Percentiles rank a stretch among this genome's conserved stretches.
Conservation (phyloP, 2,329 filamentous ascomycete species). For the Aspergillus thermomutatus region DNA sequence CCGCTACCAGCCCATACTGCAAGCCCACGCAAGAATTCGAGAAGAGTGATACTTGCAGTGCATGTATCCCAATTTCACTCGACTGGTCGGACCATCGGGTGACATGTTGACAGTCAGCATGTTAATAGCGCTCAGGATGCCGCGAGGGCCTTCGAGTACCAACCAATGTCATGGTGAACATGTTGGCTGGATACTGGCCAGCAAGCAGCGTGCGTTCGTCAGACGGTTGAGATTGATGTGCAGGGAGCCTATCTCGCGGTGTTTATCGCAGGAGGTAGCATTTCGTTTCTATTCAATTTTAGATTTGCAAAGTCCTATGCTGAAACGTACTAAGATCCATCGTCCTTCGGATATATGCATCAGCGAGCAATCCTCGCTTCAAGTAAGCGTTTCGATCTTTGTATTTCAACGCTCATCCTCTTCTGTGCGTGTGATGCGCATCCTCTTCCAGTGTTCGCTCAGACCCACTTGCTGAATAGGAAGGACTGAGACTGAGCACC, state of each 20-base stretch:
- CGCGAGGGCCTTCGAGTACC: background rate
- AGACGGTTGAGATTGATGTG: background rate
- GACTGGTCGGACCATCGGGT: background rate
- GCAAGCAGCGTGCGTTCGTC: background rate
- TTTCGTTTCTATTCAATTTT: background rate
- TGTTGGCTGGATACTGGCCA: background rate
- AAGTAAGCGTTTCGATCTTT: background rate
- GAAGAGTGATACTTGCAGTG: background rate
- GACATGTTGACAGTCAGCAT: background rate
- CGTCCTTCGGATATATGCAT: background rate
- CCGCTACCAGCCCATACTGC: background rate
- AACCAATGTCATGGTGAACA: background rate
- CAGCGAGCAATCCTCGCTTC: background rate
- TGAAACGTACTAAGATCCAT: background rate
- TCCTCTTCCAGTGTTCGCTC: background rate
- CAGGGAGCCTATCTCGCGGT: background rate
- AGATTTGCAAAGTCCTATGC: background rate
- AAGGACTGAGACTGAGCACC: background rate
- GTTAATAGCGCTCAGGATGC: background rate
- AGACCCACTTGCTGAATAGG: background rate
- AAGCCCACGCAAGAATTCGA: background rate
- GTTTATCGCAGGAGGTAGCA: background rate
- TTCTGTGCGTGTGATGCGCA: background rate
- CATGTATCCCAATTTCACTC: background rate
- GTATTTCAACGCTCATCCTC: background rate